A percentile compares a stretch with the other conserved stretches of the same genome.
phyloP scores from a whole-genome alignment of 164 flowering plant genomes.

The Stephania japonica region DNA sequence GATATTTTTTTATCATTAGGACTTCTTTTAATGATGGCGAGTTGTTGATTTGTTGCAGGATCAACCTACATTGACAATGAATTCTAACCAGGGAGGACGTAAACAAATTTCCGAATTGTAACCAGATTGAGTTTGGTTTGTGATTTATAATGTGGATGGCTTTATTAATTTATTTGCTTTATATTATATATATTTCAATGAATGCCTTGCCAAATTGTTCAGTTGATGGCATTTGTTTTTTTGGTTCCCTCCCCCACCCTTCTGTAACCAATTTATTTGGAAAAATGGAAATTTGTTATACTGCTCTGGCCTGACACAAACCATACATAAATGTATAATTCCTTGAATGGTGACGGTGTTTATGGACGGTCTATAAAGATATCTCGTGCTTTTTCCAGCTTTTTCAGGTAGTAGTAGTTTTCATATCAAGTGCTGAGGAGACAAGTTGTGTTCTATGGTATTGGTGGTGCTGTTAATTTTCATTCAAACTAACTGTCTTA shows the following conservation, averaged over 20 bases:
- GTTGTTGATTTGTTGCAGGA: constrained; percentile 8
- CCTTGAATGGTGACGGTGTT: neutral
- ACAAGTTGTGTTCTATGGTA: too few species aligned
- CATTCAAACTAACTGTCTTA: too few species aligned
- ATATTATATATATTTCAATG: neutral
- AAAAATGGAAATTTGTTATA: neutral
- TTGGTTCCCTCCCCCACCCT: neutral
- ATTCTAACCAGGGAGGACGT: neutral
- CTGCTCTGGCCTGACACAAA: neutral
- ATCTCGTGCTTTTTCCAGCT: too few species aligned
- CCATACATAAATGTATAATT: neutral
- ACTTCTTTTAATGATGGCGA: neutral
- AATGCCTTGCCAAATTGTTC: neutral
- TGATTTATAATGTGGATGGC: neutral
- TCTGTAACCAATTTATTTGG: neutral
- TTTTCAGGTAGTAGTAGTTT: too few species aligned
- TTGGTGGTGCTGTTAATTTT: too few species aligned
- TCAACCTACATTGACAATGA: constrained; percentile 8
- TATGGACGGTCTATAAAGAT: neutral
- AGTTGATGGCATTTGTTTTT: neutral
- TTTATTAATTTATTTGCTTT: neutral
- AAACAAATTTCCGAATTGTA: neutral
- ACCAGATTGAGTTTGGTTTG: neutral
- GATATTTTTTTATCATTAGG: too few species aligned
- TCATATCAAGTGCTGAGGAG: too few species aligned